Percentiles rank a stretch among this genome's conserved stretches.
Evolutionary conservation across 495 filamentous ascomycete genomes (phyloP).

Genomic region (Neurospora sp.): DNA sequence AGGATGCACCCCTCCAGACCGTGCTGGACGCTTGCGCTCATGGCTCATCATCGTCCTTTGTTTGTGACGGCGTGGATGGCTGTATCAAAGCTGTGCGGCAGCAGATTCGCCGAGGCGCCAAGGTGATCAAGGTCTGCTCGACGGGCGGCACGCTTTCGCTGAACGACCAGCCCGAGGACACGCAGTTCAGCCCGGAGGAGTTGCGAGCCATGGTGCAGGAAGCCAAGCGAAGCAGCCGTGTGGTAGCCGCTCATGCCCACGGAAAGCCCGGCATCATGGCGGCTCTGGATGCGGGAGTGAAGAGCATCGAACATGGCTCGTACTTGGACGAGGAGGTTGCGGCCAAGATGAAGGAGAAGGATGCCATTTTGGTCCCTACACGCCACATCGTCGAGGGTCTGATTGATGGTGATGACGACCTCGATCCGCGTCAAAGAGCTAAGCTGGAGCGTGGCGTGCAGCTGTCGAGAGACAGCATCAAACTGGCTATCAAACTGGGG

Average conservation of each 20-base stretch:
- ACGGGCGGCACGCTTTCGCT: constrained; percentile 38
- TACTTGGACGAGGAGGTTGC: constrained; percentile 37
- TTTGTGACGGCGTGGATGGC: constrained; percentile 39
- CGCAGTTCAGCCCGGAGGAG: constrained; percentile 43
- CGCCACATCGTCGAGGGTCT: constrained; percentile 31
- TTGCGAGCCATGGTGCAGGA: constrained; percentile 39
- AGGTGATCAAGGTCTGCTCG: constrained; percentile 41
- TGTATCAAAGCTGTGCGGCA: constrained; percentile 36
- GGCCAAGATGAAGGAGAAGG: constrained; percentile 37
- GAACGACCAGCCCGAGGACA: constrained; percentile 35
- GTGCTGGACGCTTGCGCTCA: constrained; percentile 21
- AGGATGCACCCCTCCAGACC: constrained; percentile 24
- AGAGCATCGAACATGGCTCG: constrained; percentile 38
- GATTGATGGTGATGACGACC: constrained; percentile 17
- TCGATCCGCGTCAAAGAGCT: constrained; percentile 18
- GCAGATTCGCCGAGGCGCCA: constrained; percentile 40
- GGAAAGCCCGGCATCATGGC: constrained; percentile 43
- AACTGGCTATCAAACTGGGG: constrained; percentile 33
- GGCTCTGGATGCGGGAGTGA: constrained; percentile 34
- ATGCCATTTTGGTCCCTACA: constrained; percentile 35
- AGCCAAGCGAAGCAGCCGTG: constrained; percentile 31
- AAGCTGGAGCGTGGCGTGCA: constrained; percentile 26
- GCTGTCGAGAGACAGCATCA: constrained; percentile 4
- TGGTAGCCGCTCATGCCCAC: constrained; percentile 41
- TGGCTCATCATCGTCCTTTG: neutral